Conservation (phyloP, 2,329 filamentous ascomycete genomes). For the Thielaviopsis musarum region DNA sequence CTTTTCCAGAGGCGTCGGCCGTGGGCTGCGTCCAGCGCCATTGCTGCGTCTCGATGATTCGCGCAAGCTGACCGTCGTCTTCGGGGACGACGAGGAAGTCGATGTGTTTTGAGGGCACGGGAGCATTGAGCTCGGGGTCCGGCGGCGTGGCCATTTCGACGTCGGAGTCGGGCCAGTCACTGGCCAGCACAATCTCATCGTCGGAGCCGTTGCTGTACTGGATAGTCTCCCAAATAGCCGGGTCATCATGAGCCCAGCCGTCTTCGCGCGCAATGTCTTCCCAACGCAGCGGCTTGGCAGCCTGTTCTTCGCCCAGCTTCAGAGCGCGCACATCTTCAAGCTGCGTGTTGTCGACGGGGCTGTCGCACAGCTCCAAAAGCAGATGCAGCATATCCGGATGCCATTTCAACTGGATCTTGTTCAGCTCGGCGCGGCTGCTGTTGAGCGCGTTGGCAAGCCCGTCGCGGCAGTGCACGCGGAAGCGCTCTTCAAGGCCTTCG, state of each 20-base stretch:
- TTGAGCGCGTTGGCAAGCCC: slow-evolving; percentile 57
- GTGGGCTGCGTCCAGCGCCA: slow-evolving; percentile 22
- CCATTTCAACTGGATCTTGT: slow-evolving; percentile 39
- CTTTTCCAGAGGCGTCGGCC: slow-evolving; percentile 19
- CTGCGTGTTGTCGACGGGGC: slow-evolving; percentile 53
- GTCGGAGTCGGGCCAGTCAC: slow-evolving; percentile 20
- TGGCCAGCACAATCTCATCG: slow-evolving; percentile 25
- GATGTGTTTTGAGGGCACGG: slow-evolving; percentile 13
- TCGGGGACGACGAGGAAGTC: slow-evolving; percentile 22
- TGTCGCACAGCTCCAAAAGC: slow-evolving; percentile 65
- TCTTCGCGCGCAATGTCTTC: slow-evolving; percentile 63
- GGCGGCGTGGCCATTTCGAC: slow-evolving; percentile 22
- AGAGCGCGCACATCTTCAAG: slow-evolving; percentile 45
- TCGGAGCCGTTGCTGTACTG: slow-evolving; percentile 53
- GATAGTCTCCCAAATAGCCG: slow-evolving; percentile 52
- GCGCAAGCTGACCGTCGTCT: slow-evolving; percentile 19
- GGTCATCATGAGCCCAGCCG: slow-evolving; percentile 44
- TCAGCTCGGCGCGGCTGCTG: slow-evolving; percentile 40
- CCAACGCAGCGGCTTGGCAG: slow-evolving; percentile 48
- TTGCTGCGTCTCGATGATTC: slow-evolving; percentile 19
- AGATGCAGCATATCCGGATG: slow-evolving; percentile 66
- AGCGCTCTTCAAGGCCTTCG: slow-evolving; percentile 68
- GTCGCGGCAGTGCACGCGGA: slow-evolving; percentile 64
- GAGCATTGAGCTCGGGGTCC: background rate
- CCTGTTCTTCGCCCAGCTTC: slow-evolving; percentile 20